phyloP scores from a whole-genome alignment of 2,329 filamentous ascomycete genomes.

The Dothideomycetes sp. region DNA sequence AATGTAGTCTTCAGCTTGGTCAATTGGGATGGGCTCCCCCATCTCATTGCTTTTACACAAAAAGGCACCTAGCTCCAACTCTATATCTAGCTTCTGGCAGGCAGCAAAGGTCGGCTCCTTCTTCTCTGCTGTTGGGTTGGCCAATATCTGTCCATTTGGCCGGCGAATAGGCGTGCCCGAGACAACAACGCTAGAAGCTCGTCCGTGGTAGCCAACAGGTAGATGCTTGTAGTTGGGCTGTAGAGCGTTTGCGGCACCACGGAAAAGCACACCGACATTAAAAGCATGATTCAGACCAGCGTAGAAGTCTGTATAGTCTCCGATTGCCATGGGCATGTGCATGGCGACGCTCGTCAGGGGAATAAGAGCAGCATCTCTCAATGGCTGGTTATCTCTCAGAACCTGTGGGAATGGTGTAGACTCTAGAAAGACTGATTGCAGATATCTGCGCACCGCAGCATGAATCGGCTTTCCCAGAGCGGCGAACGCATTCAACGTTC shows the following conservation, averaged over 20 bases:
- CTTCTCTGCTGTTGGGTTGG: conserved; percentile 49
- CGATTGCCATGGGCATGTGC: conserved; percentile 66
- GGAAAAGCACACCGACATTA: conserved; percentile 61
- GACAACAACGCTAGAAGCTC: conserved; percentile 63
- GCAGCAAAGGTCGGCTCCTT: conserved; percentile 54
- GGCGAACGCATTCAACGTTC: conserved; percentile 64
- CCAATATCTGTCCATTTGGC: conserved; percentile 63
- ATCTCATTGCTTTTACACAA: conserved; percentile 54
- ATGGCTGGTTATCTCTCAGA: conserved; percentile 48
- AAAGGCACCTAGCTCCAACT: conserved; percentile 71
- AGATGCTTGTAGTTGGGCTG: conserved; percentile 75
- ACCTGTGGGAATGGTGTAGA: conserved; percentile 49
- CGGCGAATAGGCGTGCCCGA: conserved; percentile 64
- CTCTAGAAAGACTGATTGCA: conserved; percentile 55
- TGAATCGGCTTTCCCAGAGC: conserved; percentile 58
- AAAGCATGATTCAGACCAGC: conserved; percentile 70
- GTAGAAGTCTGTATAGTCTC: conserved; percentile 81
- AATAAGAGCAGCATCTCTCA: conserved; percentile 49
- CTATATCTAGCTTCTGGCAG: conserved; percentile 60
- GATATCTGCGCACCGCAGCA: conserved; percentile 53
- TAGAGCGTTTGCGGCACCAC: conserved; percentile 59
- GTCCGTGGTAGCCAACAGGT: conserved; percentile 72
- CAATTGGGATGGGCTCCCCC: conserved; percentile 52
- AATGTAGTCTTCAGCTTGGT: conserved; percentile 56
- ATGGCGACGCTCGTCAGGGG: conserved; percentile 48